phyloP scores from a whole-genome alignment of 352 stramenopile species.

The Pythium coloratum region DNA sequence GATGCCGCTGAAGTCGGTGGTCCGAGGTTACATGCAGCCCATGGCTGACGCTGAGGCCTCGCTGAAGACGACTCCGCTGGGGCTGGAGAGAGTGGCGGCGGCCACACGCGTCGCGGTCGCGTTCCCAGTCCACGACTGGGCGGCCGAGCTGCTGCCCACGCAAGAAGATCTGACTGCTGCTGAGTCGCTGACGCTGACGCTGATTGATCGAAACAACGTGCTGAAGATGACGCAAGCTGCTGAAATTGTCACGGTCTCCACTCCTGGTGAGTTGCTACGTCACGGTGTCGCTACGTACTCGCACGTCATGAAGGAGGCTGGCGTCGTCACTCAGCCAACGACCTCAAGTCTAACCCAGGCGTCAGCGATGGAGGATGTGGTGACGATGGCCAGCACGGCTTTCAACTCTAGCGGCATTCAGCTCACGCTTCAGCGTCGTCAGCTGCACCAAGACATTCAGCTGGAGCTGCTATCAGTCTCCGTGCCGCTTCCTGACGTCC shows the following conservation, averaged over 20 bases:
- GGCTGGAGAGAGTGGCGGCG: not conserved
- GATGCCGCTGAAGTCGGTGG: conserved; percentile 1
- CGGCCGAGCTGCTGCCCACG: conserved; percentile 2
- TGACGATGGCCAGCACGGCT: not conserved
- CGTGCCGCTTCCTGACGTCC: not conserved
- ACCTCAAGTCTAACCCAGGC: not conserved
- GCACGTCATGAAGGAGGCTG: not conserved
- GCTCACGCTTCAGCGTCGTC: not conserved
- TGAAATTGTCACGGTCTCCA: not conserved
- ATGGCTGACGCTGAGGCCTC: not conserved
- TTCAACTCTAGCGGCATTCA: conserved; percentile 10
- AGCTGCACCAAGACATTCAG: conserved; percentile 3
- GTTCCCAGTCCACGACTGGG: conserved; percentile 12
- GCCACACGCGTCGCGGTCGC: conserved; percentile 7
- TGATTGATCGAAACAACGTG: not conserved
- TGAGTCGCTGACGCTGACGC: not conserved
- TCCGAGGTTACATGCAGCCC: not conserved
- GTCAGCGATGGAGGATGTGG: not conserved
- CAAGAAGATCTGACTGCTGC: not conserved
- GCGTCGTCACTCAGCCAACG: not conserved
- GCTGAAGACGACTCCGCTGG: not conserved
- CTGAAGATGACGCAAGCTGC: not conserved
- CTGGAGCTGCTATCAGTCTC: conserved; percentile 10
- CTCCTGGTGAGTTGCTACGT: conserved; percentile 5
- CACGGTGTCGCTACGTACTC: conserved; percentile 7